Conservation (phyloP, 345 rosid genomes). For the Psidium friedrichsthalianum region DNA sequence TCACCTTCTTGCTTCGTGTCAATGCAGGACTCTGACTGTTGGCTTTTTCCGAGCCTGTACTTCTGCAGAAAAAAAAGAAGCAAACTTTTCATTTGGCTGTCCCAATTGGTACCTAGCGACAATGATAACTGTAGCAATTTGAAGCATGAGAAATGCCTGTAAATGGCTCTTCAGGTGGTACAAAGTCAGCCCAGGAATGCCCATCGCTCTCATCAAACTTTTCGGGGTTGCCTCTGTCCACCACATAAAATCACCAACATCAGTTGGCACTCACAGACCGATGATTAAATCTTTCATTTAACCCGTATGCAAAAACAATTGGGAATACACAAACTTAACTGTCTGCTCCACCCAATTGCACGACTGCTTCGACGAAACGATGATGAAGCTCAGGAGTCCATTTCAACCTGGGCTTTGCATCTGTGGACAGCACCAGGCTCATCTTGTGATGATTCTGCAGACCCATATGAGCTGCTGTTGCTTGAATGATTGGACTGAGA, state of each 20-base stretch:
- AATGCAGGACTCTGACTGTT: conserved; percentile 24
- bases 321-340: conserved; percentile 24
- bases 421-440: conserved; percentile 73
- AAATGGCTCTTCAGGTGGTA: conserved; percentile 96
- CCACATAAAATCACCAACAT: background rate
- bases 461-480: conserved; percentile 17
- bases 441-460: conserved; percentile 34
- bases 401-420: conserved; percentile 94
- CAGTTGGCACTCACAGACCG: background rate
- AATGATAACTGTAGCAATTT: background rate
- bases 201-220: conserved; percentile 80
- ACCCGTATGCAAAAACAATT: background rate
- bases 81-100: background rate
- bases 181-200: conserved; percentile 76
- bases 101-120: background rate
- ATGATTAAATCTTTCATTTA: background rate
- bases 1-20: conserved; percentile 26
- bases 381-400: conserved; percentile 95
- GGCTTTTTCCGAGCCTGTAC: conserved; percentile 82
- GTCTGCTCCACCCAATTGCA: conserved; percentile 83
- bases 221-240: conserved; percentile 92
- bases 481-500: conserved; percentile 1
- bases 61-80: conserved; percentile 41
- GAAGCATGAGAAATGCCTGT: conserved; percentile 33
- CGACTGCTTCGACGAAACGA: conserved; percentile 64